Base-by-base conservation (phyloP, 2,329 filamentous ascomycete genomes). In the Aspergillus cejpii region DNA sequence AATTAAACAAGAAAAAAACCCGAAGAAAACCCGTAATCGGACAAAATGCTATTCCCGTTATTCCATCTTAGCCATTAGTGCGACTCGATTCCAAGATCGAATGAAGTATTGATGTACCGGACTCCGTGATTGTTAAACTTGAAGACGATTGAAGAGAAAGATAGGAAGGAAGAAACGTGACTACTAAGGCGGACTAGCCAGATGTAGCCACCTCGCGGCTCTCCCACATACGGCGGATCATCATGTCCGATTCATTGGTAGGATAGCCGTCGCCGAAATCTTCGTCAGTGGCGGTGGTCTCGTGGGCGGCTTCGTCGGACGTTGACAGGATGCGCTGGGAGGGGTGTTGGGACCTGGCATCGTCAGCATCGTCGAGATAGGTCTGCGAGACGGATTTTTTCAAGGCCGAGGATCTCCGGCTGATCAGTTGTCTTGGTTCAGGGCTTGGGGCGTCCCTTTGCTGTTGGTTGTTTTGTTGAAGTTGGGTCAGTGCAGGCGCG, bases 161-260 rank as follows among this genome's bases (percentile, higher is more conserved):
- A 39, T 28, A 20, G 15, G 11, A 44, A 42, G 37, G 37, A 46
- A 31, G n/a, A 33, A 28, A 41, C 23, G 37, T 29, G 20, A 36
- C 20, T 11, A 38, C 27, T 21, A 15, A 15, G 21, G 27, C 4
- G 10, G 6, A 14, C 15, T 49, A 68, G 24, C 62, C 62, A 19
- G 59, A 61, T 12, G 57, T 59, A 14, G 67, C 62, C 4, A 70
- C 64, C 43, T 69, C 66, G 37, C 68, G 64, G 43, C 65, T 69
- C 37, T 70, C 66, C 68, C 68, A 71, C 55, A 70, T 66, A 37
- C 68, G 64, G 33, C 67, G 65, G 41, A 70, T 59, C 56, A 71
- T 62, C 55, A 71, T 57, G 26, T 67, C 67, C 4, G 55, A 49
- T 43, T 67, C 66, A 40, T 52, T 61, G 2, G 62, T 50, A 14